Evolutionary conservation across 768 basidiomycete genomes (phyloP).

Genomic region (Termitomyces sp.): DNA sequence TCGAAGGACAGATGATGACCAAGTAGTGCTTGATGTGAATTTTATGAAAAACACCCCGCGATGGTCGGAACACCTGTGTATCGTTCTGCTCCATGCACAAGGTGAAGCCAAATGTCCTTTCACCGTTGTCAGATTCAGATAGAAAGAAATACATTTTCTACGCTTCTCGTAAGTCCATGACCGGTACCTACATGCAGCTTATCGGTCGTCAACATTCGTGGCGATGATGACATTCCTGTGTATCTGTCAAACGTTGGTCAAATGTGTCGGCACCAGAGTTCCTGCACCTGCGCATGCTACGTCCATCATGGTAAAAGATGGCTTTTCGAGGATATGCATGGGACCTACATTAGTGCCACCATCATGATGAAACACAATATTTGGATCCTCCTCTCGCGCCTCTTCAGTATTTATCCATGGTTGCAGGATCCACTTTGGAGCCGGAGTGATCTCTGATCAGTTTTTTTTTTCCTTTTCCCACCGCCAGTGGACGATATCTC

Average conservation of each 20-base stretch:
- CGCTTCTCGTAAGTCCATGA: background rate
- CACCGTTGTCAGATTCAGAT: background rate
- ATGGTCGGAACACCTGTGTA: background rate
- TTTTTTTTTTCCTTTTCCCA: background rate
- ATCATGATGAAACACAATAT: background rate
- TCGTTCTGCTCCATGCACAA: background rate
- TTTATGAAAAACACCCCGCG: background rate
- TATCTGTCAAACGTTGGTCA: background rate
- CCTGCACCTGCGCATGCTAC: background rate
- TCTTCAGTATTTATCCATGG: background rate
- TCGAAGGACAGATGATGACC: background rate
- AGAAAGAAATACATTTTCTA: background rate
- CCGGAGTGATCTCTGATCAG: slow-evolving; percentile 2
- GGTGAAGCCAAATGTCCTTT: background rate
- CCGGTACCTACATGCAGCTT: background rate
- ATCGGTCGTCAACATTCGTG: background rate
- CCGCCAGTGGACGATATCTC: background rate
- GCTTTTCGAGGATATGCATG: background rate
- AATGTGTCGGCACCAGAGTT: background rate
- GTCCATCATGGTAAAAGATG: background rate
- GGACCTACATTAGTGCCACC: background rate
- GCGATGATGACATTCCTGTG: background rate
- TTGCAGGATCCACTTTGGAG: background rate
- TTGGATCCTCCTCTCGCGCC: background rate
- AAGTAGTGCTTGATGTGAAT: background rate